These are phyloP conservation scores for Populus hybrid DNA, from an alignment of 441 rosid genomes.

Conservation along the genomic window DNA sequence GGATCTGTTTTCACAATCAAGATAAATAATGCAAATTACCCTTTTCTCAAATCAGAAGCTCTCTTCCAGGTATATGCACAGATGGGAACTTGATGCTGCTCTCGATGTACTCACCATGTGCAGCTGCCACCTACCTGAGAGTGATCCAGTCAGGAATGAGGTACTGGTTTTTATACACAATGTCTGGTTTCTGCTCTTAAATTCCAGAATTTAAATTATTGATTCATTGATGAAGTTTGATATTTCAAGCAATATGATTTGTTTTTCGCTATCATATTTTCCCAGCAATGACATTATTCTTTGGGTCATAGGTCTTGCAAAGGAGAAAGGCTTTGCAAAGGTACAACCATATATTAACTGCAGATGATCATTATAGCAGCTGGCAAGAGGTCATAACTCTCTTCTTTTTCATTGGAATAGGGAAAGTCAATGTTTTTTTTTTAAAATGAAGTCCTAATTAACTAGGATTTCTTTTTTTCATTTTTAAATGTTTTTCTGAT, in stretches of 20 bases:
- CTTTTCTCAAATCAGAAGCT: neutral
- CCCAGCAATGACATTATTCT: constrained; percentile 13
- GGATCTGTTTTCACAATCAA: neutral
- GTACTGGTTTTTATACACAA: constrained; percentile 29
- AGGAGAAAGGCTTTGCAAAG: constrained; percentile 88
- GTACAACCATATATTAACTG: constrained; percentile 83
- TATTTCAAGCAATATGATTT: constrained; percentile 7
- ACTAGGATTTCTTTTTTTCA: neutral
- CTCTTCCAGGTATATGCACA: constrained; percentile 69
- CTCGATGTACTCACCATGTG: constrained; percentile 98
- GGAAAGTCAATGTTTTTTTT: neutral
- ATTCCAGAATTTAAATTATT: constrained; percentile 10
- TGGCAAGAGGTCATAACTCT: constrained; percentile 90
- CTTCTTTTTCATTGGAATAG: constrained; percentile 14
- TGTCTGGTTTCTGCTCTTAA: neutral
- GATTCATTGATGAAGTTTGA: constrained; percentile 9
- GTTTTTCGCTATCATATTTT: neutral
- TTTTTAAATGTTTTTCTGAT: neutral
- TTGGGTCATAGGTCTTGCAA: constrained; percentile 60
- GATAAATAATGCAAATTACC: neutral
- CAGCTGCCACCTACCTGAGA: constrained; percentile 79
- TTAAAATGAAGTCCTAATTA: too few species aligned
- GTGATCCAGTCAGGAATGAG: constrained; percentile 68
- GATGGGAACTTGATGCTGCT: constrained; percentile 94
- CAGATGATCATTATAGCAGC: constrained; percentile 86